A percentile compares a stretch with the other conserved stretches of the same genome.
These are phyloP conservation scores for Aspergillus quadrilineatus DNA, from an alignment of 2,329 filamentous ascomycete species.

Conservation along the genomic window DNA sequence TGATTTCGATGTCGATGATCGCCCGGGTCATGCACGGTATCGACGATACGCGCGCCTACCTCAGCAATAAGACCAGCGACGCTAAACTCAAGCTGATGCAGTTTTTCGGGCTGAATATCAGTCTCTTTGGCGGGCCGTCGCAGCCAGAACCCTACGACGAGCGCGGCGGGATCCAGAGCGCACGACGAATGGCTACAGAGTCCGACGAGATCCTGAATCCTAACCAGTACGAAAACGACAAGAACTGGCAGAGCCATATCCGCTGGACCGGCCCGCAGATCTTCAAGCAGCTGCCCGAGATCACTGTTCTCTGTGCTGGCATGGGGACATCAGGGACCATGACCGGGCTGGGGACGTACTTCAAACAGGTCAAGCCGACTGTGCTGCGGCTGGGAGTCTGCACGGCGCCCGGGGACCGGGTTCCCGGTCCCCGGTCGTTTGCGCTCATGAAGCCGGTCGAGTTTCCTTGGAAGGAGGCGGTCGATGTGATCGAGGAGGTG, in stretches of 20 bases:
- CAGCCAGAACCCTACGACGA: constrained; percentile 57
- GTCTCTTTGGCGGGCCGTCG: constrained; percentile 59
- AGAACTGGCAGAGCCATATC: constrained; percentile 48
- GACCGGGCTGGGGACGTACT: constrained; percentile 52
- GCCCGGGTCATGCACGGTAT: constrained; percentile 53
- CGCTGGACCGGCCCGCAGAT: constrained; percentile 63
- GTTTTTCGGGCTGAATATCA: constrained; percentile 60
- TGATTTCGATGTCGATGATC: constrained; percentile 60
- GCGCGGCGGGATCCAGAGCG: constrained; percentile 54
- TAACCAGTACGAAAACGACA: constrained; percentile 58
- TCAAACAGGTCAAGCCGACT: constrained; percentile 49
- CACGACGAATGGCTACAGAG: constrained; percentile 44
- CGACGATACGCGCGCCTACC: constrained; percentile 54
- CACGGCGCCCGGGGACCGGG: constrained; percentile 57
- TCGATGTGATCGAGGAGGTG: constrained; percentile 59
- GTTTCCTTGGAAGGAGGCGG: constrained; percentile 59
- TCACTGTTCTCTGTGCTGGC: constrained; percentile 56
- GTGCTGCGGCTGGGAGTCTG: constrained; percentile 49
- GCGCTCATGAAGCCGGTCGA: constrained; percentile 51
- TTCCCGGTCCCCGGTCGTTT: constrained; percentile 59
- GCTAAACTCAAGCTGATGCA: constrained; percentile 57
- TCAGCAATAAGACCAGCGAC: constrained; percentile 59
- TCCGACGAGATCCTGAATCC: constrained; percentile 51
- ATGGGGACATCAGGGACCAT: constrained; percentile 59
- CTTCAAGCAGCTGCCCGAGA: constrained; percentile 55